phyloP scores from a whole-genome alignment of 2,329 filamentous ascomycete species.

The Chaetomium strumarium region DNA sequence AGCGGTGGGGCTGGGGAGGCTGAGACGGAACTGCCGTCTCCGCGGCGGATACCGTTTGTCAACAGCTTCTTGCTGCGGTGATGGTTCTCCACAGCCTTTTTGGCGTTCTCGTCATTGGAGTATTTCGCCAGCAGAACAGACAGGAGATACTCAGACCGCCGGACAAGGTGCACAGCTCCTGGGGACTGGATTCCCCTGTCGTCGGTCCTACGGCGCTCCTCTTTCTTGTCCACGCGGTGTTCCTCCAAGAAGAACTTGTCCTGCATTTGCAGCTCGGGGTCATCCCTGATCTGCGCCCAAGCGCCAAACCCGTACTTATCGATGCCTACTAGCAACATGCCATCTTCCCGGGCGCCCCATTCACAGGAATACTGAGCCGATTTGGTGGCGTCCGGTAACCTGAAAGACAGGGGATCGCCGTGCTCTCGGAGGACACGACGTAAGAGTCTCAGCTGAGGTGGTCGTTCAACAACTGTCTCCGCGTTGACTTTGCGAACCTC shows the following conservation, averaged over 20 bases:
- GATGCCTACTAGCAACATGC: constrained; percentile 94
- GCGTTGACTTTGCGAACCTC: constrained; percentile 94
- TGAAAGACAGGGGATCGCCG: constrained; percentile 71
- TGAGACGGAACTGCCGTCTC: constrained; percentile 54
- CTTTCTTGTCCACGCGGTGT: constrained; percentile 96
- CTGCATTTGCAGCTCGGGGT: constrained; percentile 73
- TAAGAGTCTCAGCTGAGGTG: constrained; percentile 79
- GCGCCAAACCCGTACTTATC: constrained; percentile 91
- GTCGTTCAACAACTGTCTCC: constrained; percentile 87
- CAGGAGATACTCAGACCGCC: constrained; percentile 87
- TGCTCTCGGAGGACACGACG: constrained; percentile 63
- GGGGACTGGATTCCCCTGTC: constrained; percentile 84
- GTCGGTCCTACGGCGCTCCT: constrained; percentile 74
- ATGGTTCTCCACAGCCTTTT: constrained; percentile 81
- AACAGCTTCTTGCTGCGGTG: constrained; percentile 89
- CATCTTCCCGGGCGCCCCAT: constrained; percentile 91
- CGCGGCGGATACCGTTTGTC: constrained; percentile 54
- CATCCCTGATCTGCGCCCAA: constrained; percentile 91
- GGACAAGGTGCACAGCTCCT: constrained; percentile 93
- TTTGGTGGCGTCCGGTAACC: constrained; percentile 86
- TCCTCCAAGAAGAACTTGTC: constrained; percentile 97
- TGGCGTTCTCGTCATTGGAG: constrained; percentile 67
- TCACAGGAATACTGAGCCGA: constrained; percentile 83
- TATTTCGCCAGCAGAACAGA: constrained; percentile 89
- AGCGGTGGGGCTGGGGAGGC: constrained; percentile 63